Percentiles rank a stretch among this genome's conserved stretches.
Evolutionary conservation across 371 early-diverging fungal species (phyloP).

Genomic region (Mucor piriformis): DNA sequence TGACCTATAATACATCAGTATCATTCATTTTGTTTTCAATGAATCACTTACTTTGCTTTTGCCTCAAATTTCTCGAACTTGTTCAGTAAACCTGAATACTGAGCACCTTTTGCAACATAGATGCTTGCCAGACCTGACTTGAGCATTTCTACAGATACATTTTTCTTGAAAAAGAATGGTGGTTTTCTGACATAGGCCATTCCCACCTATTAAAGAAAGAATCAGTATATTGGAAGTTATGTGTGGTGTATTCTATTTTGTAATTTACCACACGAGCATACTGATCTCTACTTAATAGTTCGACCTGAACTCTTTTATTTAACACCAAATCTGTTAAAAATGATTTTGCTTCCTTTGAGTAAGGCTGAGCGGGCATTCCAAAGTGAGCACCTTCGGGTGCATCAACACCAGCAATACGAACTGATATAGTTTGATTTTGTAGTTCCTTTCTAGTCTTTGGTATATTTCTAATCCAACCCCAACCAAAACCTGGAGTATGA

Average conservation of each 20-base stretch:
- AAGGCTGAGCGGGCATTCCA: constrained; percentile 76
- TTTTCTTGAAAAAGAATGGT: constrained; percentile 50
- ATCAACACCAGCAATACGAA: constrained; percentile 80
- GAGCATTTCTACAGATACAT: constrained; percentile 75
- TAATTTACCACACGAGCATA: constrained; percentile 68
- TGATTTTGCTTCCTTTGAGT: constrained; percentile 59
- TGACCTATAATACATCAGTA: constrained; percentile 17
- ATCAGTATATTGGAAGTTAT: background rate
- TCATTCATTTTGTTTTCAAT: background rate
- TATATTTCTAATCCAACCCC: constrained; percentile 58
- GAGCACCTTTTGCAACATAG: constrained; percentile 69
- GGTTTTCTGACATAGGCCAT: constrained; percentile 62
- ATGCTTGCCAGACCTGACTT: constrained; percentile 69
- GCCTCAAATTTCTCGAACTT: constrained; percentile 53
- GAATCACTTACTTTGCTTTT: constrained; percentile 60
- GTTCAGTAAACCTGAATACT: constrained; percentile 61
- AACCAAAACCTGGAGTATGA: constrained; percentile 65
- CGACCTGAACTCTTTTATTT: constrained; percentile 55
- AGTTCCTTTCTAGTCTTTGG: constrained; percentile 55
- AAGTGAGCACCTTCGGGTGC: constrained; percentile 80
- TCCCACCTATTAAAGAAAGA: constrained; percentile 45
- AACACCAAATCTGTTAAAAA: constrained; percentile 56
- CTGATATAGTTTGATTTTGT: constrained; percentile 61
- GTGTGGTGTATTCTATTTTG: background rate
- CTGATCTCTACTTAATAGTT: constrained; percentile 63